Evolutionary conservation across 192 early-diverging fungal species (phyloP).

Genomic region (Phycomyces blakesleeanus): DNA sequence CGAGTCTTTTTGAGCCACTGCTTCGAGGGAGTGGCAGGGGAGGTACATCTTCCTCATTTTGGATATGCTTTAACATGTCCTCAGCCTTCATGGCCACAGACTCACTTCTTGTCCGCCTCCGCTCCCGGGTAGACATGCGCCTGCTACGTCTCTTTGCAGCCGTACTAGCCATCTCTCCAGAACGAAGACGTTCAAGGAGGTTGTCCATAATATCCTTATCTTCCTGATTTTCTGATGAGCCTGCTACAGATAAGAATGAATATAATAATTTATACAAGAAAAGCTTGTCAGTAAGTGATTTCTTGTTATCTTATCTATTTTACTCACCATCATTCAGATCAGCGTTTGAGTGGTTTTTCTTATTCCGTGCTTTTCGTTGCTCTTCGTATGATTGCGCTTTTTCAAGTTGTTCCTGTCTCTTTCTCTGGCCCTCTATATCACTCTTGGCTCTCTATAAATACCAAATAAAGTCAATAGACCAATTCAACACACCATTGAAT

Average conservation of each 20-base stretch:
- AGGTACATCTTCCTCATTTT: constrained; percentile 37
- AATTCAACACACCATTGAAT: too few species aligned
- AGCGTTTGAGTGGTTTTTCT: constrained; percentile 9
- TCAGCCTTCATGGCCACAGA: constrained; percentile 40
- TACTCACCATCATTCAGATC: constrained; percentile 13
- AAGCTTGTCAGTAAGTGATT: background rate
- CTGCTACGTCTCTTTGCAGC: constrained; percentile 23
- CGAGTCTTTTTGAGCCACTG: constrained; percentile 19
- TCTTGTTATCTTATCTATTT: background rate
- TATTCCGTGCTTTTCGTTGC: constrained; percentile 23
- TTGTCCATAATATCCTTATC: constrained; percentile 81
- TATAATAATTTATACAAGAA: background rate
- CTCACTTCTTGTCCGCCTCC: constrained; percentile 25
- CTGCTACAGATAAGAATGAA: constrained; percentile 9
- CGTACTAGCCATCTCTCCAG: constrained; percentile 56
- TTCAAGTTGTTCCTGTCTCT: constrained; percentile 41
- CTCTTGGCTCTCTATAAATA: constrained; percentile 40
- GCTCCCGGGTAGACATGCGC: constrained; percentile 18
- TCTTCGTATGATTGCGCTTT: constrained; percentile 28
- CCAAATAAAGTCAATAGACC: too few species aligned
- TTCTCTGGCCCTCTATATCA: constrained; percentile 35
- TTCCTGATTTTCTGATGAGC: constrained; percentile 38
- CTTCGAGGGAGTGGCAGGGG: constrained; percentile 2
- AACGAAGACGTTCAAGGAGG: constrained; percentile 65
- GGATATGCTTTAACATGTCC: constrained; percentile 38